phyloP scores from a whole-genome alignment of 139 green algal genomes.

The Trebouxia sp. region DNA sequence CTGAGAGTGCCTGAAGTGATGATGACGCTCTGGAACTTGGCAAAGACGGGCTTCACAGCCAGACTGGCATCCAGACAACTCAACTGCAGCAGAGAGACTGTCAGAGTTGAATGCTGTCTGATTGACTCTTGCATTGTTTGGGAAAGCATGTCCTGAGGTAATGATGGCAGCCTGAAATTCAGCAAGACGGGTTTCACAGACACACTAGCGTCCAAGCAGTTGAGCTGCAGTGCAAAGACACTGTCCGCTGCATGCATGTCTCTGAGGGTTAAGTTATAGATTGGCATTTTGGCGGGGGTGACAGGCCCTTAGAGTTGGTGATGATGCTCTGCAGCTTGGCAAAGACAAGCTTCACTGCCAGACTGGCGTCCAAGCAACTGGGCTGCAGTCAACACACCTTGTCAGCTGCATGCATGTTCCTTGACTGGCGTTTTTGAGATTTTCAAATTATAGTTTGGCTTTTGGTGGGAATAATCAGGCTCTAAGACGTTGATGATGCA shows the following conservation, averaged over 20 bases:
- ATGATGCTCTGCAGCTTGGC: slow-evolving; percentile 93
- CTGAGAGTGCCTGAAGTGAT: slow-evolving; percentile 97
- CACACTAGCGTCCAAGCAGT: slow-evolving; percentile 94
- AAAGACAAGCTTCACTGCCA: slow-evolving; percentile 96
- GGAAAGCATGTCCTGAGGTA: too few species aligned
- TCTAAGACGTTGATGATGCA: slow-evolving; percentile 95
- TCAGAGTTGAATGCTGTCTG: too few species aligned
- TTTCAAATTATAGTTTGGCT: too few species aligned
- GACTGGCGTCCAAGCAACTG: slow-evolving; percentile 76
- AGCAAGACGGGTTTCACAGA: slow-evolving; percentile 93
- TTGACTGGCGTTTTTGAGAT: too few species aligned
- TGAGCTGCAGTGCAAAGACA: slow-evolving; percentile 73
- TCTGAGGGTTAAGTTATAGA: too few species aligned
- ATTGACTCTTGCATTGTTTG: too few species aligned
- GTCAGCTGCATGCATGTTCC: too few species aligned
- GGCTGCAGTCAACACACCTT: neutral
- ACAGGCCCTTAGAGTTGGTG: too few species aligned
- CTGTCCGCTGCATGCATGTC: too few species aligned
- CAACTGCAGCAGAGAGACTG: slow-evolving; percentile 62
- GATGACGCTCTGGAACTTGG: slow-evolving; percentile 93
- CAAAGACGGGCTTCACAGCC: slow-evolving; percentile 94
- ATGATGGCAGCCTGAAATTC: slow-evolving; percentile 95
- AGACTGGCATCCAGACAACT: slow-evolving; percentile 95
- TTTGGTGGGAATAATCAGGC: too few species aligned
- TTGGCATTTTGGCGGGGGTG: too few species aligned